Conservation (phyloP, 257 asterid species). For the Scutellaria barbata region DNA sequence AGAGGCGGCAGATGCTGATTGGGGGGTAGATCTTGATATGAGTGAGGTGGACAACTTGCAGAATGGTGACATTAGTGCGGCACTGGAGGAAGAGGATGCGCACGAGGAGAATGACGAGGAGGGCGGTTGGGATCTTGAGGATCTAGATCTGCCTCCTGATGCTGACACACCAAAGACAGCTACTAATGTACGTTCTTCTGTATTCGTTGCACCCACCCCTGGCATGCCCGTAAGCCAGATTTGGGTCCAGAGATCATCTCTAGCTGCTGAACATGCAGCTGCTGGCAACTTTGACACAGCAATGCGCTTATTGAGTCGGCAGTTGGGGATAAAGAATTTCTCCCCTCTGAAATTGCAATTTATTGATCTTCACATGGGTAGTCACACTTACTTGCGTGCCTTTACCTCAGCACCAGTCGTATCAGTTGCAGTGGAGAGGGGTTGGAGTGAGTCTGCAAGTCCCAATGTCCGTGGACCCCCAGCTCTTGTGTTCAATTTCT, state of each 20-base stretch:
- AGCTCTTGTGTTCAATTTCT: conserved; percentile 64
- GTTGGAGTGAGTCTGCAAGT: conserved; percentile 74
- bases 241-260: conserved; percentile 85
- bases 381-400: conserved; percentile 74
- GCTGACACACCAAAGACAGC: conserved; percentile 71
- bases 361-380: conserved; percentile 72
- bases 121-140: conserved; percentile 91
- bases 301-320: conserved; percentile 77
- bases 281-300: conserved; percentile 93
- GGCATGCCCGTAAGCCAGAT: conserved; percentile 95
- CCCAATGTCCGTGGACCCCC: conserved; percentile 89
- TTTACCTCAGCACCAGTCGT: conserved; percentile 75
- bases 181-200: conserved; percentile 53
- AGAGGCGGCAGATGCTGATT: conserved; percentile 7
- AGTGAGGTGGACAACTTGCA: not conserved
- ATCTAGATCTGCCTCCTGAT: conserved; percentile 75
- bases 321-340: conserved; percentile 72
- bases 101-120: conserved; percentile 57
- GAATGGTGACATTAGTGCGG: conserved; percentile 23
- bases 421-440: conserved; percentile 74
- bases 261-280: conserved; percentile 91
- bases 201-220: conserved; percentile 66
- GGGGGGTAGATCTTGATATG: not conserved
- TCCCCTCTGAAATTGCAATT: conserved; percentile 66
- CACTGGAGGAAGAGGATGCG: conserved; percentile 49